Base-by-base conservation (phyloP, 805 yeast species). In the Teunomyces aglyptinius region DNA sequence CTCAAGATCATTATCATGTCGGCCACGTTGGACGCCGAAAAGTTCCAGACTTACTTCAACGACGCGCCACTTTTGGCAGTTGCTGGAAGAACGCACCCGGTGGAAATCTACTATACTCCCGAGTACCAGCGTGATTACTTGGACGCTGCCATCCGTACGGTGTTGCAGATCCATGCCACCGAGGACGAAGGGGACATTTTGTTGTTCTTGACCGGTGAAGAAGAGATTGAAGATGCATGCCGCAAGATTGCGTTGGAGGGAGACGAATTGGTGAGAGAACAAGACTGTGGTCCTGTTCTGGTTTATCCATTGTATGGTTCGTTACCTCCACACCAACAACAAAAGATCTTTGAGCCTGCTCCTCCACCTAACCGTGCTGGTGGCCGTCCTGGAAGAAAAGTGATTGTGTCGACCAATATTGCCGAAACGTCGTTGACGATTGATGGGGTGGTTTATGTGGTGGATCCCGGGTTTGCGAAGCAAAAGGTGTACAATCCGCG, bases 391-490 rank as follows among this genome's bases (percentile, higher is more conserved):
- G 98, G 99, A 31, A 81, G 99, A 65, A 92, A 92, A 67, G 86
- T 92, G 27, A 88, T 92, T 56, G 80, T 92, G 7, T 82, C 97
- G 19, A 92, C 99, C 24, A 92, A 94, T 60, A 94, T 92, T 63
- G 99, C 99, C 12, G 99, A 92, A 73, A 92, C 99, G 1, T 94
- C 98, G 28, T 80, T 92, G 70, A 92, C 99, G 49, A 94, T 92
- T 60, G 98, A 92, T 63, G 98, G 99, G 61, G 87, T 92, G 53
- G 98, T 92, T 6, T 94, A 89, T 61, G 99, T 92, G 39, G 95
- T 92, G 44, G 99, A 92, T 64, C 97, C 98, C 2, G 99, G 99
- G 1, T 94, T 92, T 63, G 86, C 96, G 13, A 92, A 92, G 62
- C 97, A 94, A 68, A 92, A 94, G 60, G 97, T 91, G 48, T 92